Conservation (phyloP, 2,329 filamentous ascomycete genomes). For the Apiospora rasikravindrae region DNA sequence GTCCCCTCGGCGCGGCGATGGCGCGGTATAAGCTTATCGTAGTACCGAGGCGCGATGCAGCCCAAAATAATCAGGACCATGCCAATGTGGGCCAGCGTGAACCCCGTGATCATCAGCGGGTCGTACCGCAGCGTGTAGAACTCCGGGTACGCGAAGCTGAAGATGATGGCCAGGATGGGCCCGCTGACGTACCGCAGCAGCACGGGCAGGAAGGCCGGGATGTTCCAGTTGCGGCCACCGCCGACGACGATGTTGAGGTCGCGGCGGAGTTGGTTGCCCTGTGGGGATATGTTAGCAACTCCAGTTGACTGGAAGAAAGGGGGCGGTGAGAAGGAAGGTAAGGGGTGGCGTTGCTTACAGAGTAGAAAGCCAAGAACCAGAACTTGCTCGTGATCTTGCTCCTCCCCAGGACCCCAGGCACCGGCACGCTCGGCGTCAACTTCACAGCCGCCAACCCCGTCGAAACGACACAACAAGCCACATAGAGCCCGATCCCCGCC, state of each 20-base stretch:
- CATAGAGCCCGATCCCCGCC: constrained; percentile 58
- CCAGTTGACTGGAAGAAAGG: neutral
- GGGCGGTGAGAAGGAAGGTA: neutral
- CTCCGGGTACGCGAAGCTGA: constrained; percentile 56
- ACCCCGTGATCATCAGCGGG: constrained; percentile 56
- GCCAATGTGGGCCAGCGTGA: constrained; percentile 52
- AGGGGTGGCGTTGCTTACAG: constrained; percentile 45
- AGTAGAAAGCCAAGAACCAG: constrained; percentile 62
- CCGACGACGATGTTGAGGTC: constrained; percentile 62
- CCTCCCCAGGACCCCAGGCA: constrained; percentile 48
- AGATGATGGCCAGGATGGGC: constrained; percentile 56
- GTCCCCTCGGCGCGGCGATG: constrained; percentile 51
- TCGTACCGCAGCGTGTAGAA: constrained; percentile 55
- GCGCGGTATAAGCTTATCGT: constrained; percentile 56
- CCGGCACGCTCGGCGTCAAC: constrained; percentile 44
- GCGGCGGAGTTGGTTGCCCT: constrained; percentile 61
- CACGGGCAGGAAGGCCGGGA: constrained; percentile 56
- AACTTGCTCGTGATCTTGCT: constrained; percentile 47
- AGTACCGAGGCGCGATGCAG: constrained; percentile 59
- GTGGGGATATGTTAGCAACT: neutral
- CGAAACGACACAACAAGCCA: constrained; percentile 46
- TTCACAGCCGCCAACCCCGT: constrained; percentile 42
- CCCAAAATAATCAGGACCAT: constrained; percentile 53
- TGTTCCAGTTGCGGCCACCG: constrained; percentile 59
- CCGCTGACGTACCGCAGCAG: constrained; percentile 56